A percentile compares a stretch with the other conserved stretches of the same genome.
These are phyloP conservation scores for Fonsecaea erecta DNA, from an alignment of 2,329 filamentous ascomycete genomes.

Conservation along the genomic window DNA sequence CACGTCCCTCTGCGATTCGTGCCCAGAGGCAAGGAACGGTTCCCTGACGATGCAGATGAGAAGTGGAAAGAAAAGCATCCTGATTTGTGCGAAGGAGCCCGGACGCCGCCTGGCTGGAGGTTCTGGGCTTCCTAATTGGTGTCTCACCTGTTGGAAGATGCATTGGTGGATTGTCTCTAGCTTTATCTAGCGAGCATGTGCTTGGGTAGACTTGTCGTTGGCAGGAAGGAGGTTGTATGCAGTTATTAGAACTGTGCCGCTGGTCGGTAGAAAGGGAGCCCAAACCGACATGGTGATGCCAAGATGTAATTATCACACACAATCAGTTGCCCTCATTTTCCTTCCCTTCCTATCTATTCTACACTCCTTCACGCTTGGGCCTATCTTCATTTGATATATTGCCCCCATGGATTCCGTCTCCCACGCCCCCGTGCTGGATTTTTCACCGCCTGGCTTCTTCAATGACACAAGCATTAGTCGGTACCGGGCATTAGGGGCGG, in stretches of 20 bases:
- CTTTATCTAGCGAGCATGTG: slow-evolving; percentile 6
- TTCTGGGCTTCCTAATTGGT: slow-evolving; percentile 23
- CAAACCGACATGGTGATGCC: background rate
- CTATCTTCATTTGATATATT: background rate
- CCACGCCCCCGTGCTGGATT: background rate
- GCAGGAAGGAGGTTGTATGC: background rate
- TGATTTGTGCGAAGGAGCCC: slow-evolving; percentile 21
- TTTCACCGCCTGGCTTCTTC: slow-evolving; percentile 6
- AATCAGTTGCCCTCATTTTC: background rate
- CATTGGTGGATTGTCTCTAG: slow-evolving; percentile 11
- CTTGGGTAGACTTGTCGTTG: background rate
- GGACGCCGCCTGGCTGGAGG: slow-evolving; percentile 20
- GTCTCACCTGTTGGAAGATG: background rate
- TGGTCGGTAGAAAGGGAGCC: background rate
- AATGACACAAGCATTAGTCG: background rate
- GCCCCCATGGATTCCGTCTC: background rate
- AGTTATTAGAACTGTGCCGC: background rate
- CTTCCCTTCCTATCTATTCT: background rate
- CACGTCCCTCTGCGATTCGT: slow-evolving; percentile 70
- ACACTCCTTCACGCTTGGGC: background rate
- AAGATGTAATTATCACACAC: background rate
- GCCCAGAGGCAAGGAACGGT: slow-evolving; percentile 71
- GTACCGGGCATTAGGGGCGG: slow-evolving; percentile 9
- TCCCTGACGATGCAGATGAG: slow-evolving; percentile 47
- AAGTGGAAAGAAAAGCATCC: slow-evolving; percentile 38